Base-by-base conservation (phyloP, 2,329 filamentous ascomycete species). In the Thelonectria rubi region DNA sequence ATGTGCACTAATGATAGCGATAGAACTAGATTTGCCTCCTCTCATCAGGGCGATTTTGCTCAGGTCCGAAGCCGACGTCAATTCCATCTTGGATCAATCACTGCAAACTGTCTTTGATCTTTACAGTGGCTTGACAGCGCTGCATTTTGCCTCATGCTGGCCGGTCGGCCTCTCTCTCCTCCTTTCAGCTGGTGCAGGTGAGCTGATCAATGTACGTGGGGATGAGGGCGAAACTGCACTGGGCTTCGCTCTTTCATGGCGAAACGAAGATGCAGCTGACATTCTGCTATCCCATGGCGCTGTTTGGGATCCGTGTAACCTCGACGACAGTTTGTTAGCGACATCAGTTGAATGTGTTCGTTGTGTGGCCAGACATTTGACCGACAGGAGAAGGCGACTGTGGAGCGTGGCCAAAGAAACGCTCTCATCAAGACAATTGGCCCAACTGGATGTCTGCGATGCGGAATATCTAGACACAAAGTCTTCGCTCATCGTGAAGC, bases 241-340 rank as follows among this genome's bases (percentile, higher is more conserved):
- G 12, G n/a, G n/a, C 8, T 42, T 49, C 34, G 34, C 54, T 12
- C 2, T 32, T 3, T 0, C 11, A 3, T 20, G 21, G 6, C 34
- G 18, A 12, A 20, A 46, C 7, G 21, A 30, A 3, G 54, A 43
- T 26, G 21, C 54, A 11, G 17, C 32, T 3, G 11, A 50, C 7
- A 15, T 56, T 17, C 37, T 56, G 0, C 34, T 56, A 3, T 10
- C 8, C 7, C 14, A 34, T 12, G 45, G 45, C 3, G 32, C 45
- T 3, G 3, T 43, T 15, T 43, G 12, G 32, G 14, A 48, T 5
- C 10, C 24, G 24, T 24, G 24, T 15, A 15, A 40, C 4, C 8
- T n/a, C 5, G 1, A 2, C 17, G 5, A 5, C 6, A 11, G n/a
- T n/a, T n/a, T 1, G 1, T 2, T 18, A 1, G 2, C 32, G 7